These are phyloP conservation scores for Rauvolfia tetraphylla DNA, from an alignment of 257 asterid genomes.

Conservation along the genomic window DNA sequence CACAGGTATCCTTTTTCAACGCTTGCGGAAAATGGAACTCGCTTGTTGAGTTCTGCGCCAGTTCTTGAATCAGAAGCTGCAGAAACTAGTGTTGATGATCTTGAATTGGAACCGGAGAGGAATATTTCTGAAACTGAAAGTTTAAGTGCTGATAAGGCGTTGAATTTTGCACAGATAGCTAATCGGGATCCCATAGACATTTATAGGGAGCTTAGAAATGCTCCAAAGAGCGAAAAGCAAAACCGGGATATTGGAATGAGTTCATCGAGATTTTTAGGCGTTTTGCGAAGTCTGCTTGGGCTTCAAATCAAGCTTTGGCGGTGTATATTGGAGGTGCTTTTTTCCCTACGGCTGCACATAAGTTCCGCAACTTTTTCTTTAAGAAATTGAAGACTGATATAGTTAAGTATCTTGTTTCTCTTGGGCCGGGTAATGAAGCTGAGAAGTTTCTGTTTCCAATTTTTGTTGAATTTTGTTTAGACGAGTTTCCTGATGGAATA, in stretches of 20 bases:
- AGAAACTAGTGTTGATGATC: conserved; percentile 7
- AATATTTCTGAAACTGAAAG: conserved; percentile 14
- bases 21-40: conserved; percentile 13
- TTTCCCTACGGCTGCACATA: conserved; percentile 64
- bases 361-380: conserved; percentile 51
- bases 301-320: conserved; percentile 78
- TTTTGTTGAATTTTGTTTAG: conserved; percentile 81
- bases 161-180: conserved; percentile 34
- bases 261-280: conserved; percentile 46
- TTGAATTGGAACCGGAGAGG: conserved; percentile 31
- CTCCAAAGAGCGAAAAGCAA: conserved; percentile 24
- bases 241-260: conserved; percentile 44
- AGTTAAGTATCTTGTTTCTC: conserved; percentile 50
- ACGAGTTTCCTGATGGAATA: conserved; percentile 66
- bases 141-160: conserved; percentile 18
- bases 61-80: conserved; percentile 18
- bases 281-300: conserved; percentile 76
- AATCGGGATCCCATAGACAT: conserved; percentile 59
- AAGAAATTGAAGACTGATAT: conserved; percentile 46
- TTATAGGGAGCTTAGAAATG: conserved; percentile 50
- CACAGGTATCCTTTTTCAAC: conserved; percentile 38
- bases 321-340: conserved; percentile 73
- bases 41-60: not conserved
- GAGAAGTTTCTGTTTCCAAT: conserved; percentile 78
- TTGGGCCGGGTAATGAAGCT: conserved; percentile 65